Conservation (phyloP, 2,329 filamentous ascomycete genomes). For the Colletotrichum phormii region DNA sequence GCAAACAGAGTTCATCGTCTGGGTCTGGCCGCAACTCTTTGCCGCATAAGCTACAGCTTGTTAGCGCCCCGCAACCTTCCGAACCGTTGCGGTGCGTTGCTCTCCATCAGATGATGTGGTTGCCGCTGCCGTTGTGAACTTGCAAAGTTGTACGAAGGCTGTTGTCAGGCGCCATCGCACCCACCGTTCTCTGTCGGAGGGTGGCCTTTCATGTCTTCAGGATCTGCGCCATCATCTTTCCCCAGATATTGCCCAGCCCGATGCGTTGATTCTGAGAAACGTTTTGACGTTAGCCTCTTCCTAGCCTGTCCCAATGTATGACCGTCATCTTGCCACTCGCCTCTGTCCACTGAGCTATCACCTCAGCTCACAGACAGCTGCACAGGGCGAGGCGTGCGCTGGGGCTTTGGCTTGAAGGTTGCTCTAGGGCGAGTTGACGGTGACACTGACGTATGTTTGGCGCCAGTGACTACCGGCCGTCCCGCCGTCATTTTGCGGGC, state of each 20-base stretch:
- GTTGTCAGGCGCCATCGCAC: not conserved
- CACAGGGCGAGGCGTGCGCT: slow-evolving; percentile 23
- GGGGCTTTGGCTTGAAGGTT: not conserved
- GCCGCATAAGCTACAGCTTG: slow-evolving; percentile 5
- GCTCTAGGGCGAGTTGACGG: not conserved
- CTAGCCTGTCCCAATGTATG: not conserved
- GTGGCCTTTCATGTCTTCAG: not conserved
- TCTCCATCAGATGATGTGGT: not conserved
- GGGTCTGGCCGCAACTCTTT: not conserved
- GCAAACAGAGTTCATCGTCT: not conserved
- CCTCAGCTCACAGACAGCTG: slow-evolving; percentile 12
- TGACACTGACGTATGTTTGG: slow-evolving; percentile 12
- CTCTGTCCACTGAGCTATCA: slow-evolving; percentile 8
- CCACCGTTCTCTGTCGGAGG: not conserved
- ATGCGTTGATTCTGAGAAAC: not conserved
- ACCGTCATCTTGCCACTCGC: not conserved
- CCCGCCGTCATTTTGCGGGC: slow-evolving; percentile 16
- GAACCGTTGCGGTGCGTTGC: not conserved
- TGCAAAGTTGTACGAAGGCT: not conserved
- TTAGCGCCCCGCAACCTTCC: not conserved
- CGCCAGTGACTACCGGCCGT: slow-evolving; percentile 24
- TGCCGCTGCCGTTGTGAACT: not conserved
- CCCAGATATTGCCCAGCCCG: not conserved
- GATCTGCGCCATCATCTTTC: not conserved
- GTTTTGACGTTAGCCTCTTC: not conserved